phyloP scores from a whole-genome alignment of 2,329 filamentous ascomycete species.

The Diaporthe sp. region DNA sequence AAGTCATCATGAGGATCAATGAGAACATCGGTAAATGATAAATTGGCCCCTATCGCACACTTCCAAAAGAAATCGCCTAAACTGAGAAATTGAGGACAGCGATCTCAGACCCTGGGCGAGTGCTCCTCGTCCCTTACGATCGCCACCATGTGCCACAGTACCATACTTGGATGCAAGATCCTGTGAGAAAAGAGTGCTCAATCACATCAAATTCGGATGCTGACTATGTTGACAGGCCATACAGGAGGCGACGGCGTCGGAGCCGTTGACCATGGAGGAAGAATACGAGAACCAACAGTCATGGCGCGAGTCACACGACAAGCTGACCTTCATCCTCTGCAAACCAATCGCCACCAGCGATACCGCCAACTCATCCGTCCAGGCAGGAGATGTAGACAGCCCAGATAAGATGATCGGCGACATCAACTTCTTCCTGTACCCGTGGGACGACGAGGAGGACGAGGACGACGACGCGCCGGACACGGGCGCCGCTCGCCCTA shows the following conservation, averaged over 20 bases:
- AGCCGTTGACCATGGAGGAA: constrained; percentile 82
- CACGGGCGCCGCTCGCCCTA: constrained; percentile 40
- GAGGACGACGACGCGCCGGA: constrained; percentile 43
- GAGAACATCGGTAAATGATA: constrained; percentile 55
- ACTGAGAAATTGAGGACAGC: constrained; percentile 59
- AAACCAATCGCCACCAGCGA: constrained; percentile 52
- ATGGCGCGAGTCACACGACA: constrained; percentile 86
- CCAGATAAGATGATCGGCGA: constrained; percentile 76
- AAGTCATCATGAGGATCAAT: constrained; percentile 58
- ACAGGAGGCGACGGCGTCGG: constrained; percentile 87
- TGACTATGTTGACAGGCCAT: constrained; percentile 67
- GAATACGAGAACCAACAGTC: constrained; percentile 93
- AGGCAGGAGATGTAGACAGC: constrained; percentile 63
- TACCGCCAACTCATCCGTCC: constrained; percentile 40
- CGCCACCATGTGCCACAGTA: constrained; percentile 85
- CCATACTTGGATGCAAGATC: constrained; percentile 92
- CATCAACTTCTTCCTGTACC: constrained; percentile 83
- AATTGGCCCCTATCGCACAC: background rate
- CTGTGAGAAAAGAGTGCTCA: constrained; percentile 56
- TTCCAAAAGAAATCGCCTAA: background rate
- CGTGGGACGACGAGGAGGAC: constrained; percentile 63
- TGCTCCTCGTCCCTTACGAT: constrained; percentile 88
- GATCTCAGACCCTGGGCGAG: constrained; percentile 68
- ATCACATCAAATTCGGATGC: background rate
- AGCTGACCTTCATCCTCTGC: constrained; percentile 92